Evolutionary conservation across 768 basidiomycete species (phyloP).

Genomic region (Peribolospora baueri): DNA sequence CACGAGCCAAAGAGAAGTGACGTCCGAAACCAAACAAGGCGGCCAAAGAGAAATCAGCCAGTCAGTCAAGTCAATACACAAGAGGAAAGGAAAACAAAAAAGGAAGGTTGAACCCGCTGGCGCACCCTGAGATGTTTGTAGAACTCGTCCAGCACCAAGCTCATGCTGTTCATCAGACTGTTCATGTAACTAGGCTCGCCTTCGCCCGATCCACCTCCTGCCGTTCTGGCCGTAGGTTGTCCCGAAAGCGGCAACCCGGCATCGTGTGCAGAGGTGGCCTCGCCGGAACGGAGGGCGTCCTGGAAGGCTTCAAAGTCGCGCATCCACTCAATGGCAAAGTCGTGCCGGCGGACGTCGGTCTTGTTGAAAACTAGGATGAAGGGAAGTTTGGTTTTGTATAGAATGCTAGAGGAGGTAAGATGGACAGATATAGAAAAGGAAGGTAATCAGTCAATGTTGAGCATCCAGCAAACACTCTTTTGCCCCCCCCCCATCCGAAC

Average conservation of each 20-base stretch:
- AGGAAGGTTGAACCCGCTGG: background rate
- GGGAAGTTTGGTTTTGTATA: slow-evolving; percentile 93
- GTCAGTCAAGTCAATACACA: background rate
- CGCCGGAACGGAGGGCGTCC: slow-evolving; percentile 48
- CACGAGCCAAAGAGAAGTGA: no score
- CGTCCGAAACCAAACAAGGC: background rate
- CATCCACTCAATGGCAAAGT: slow-evolving; percentile 96
- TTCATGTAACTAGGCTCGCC: slow-evolving; percentile 96
- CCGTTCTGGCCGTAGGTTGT: slow-evolving; percentile 14
- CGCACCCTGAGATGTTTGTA: slow-evolving; percentile 80
- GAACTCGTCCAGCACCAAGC: slow-evolving; percentile 88
- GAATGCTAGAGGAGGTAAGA: slow-evolving; percentile 32
- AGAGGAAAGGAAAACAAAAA: background rate
- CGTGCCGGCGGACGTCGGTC: slow-evolving; percentile 70
- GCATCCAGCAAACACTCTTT: background rate
- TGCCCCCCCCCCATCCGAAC: no score
- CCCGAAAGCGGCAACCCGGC: no score
- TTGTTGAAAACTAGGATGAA: slow-evolving; percentile 98
- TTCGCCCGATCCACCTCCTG: slow-evolving; percentile 33
- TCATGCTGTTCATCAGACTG: slow-evolving; percentile 97
- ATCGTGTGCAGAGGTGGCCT: slow-evolving; percentile 19
- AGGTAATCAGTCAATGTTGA: background rate
- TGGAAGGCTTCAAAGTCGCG: slow-evolving; percentile 90
- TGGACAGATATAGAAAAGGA: background rate
- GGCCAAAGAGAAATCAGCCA: background rate